A percentile compares a stretch with the other conserved stretches of the same genome.
These are phyloP conservation scores for Podila clonocystis DNA, from an alignment of 192 early-diverging fungal genomes.

Conservation along the genomic window DNA sequence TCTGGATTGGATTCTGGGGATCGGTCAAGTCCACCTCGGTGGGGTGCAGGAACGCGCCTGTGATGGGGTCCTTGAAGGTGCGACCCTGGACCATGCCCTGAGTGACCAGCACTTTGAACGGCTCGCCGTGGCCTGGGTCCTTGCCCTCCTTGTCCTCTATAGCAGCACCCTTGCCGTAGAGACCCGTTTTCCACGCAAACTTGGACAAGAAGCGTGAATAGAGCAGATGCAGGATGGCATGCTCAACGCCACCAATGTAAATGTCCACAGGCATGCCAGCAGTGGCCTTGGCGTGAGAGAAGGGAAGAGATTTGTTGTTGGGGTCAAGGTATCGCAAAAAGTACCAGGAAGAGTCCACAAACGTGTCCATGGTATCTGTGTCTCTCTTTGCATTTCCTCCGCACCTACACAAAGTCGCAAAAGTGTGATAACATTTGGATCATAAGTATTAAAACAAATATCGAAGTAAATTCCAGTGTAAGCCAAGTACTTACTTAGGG, in stretches of 20 bases:
- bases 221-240: conserved; percentile 92
- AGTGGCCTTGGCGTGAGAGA: conserved; percentile 60
- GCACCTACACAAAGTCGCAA: conserved; percentile 59
- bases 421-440: not conserved
- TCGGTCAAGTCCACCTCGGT: conserved; percentile 74
- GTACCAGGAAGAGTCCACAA: conserved; percentile 98
- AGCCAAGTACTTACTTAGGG: conserved; percentile 64
- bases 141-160: conserved; percentile 41
- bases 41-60: conserved; percentile 78
- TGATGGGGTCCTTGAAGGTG: conserved; percentile 81
- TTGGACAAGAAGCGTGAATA: conserved; percentile 94
- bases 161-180: conserved; percentile 37
- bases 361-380: conserved; percentile 97
- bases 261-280: conserved; percentile 84
- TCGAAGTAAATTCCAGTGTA: not conserved
- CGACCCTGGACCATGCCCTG: conserved; percentile 96
- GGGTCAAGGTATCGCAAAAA: conserved; percentile 89
- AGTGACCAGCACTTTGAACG: conserved; percentile 85
- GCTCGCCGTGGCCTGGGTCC: conserved; percentile 75
- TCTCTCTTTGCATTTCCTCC: conserved; percentile 78
- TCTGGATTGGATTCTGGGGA: conserved; percentile 61
- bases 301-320: conserved; percentile 67
- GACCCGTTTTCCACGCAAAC: conserved; percentile 74
- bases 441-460: conserved; percentile 2
- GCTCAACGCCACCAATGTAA: conserved; percentile 96